Evolutionary conservation across 2,329 filamentous ascomycete species (phyloP), one percentile per base, ranked within the genome.

Genomic region (Fusarium veterinarium): DNA sequence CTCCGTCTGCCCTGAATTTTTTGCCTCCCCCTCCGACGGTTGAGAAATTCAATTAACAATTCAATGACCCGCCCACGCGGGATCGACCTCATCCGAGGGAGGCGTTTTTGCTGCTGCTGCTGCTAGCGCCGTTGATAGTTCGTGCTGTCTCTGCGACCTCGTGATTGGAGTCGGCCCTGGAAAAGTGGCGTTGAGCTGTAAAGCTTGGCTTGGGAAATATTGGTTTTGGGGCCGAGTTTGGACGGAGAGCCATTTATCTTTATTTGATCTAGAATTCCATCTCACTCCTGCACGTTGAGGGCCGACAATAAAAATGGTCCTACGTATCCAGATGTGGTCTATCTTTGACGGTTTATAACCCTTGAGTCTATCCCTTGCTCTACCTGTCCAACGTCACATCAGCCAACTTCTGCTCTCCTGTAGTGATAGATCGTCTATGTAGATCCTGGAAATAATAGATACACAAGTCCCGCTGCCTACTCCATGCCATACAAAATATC

Each of bases 91-190:
- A 71, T 73, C 71, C 70, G 55, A 55, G 42, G 53, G 65, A 16
- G 35, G 46, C 55, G 46, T 62, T 57, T 31, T 55, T 52, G 53
- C 41, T 58, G 25, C 42, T 64, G 57, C 64, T 35, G 38, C 57
- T 61, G 60, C 60, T 58, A 49, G 52, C 67, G 65, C 64, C 72
- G 60, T 60, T 74, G 64, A 71, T 76, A 74, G 64, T 75, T 33
- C 53, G 49, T 59, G 63, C 55, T 59, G 65, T 60, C 49, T 41
- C 53, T 42, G 31, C 28, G 8, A 11, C 33, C 28, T 61, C 49
- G 55, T 76, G 71, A 76, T 77, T 76, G 69, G 75, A 31, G 44
- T 28, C 12, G 19, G 20, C 38, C 64, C 64, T 73, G 67, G 42
- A 49, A 69, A 62, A 30, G 73, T 75, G 71, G 73, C 73, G 73